These are phyloP conservation scores for Globisporangium spinosum DNA, from an alignment of 352 stramenopile genomes.

Conservation along the genomic window DNA sequence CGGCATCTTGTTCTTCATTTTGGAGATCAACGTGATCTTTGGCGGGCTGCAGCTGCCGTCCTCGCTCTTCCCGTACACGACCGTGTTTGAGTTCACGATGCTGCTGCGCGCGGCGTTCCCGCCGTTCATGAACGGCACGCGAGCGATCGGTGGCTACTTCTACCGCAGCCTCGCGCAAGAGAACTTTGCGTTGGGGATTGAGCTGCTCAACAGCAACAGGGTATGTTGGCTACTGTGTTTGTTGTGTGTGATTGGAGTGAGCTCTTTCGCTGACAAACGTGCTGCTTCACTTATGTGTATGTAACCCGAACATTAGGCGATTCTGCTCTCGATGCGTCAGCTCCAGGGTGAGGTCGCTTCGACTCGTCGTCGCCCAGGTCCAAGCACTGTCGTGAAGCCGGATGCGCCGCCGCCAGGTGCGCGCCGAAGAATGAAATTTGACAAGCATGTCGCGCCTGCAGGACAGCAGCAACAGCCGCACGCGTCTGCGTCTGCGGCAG, in stretches of 20 bases:
- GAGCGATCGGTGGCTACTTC: constrained; percentile 92
- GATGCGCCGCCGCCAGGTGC: constrained; percentile 51
- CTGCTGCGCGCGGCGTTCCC: constrained; percentile 93
- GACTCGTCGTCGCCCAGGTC: constrained; percentile 41
- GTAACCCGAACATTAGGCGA: constrained; percentile 32
- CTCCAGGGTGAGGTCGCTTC: constrained; percentile 70
- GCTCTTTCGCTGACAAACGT: not conserved
- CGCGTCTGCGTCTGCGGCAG: not conserved
- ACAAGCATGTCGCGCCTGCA: constrained; percentile 36
- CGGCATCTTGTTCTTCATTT: constrained; percentile 90
- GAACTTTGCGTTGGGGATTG: constrained; percentile 70
- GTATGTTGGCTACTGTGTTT: constrained; percentile 20
- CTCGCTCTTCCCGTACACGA: constrained; percentile 72
- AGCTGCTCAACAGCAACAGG: constrained; percentile 81
- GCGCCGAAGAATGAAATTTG: constrained; percentile 61
- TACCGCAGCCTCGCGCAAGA: constrained; percentile 62
- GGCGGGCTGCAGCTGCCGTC: constrained; percentile 48
- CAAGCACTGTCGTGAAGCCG: constrained; percentile 38
- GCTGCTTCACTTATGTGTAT: not conserved
- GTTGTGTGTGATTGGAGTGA: not conserved
- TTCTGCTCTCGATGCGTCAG: constrained; percentile 75
- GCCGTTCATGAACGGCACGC: constrained; percentile 95
- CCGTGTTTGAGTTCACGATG: constrained; percentile 90
- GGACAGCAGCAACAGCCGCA: constrained; percentile 13
- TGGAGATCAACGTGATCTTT: constrained; percentile 92